Evolutionary conservation across 306 rosid species (phyloP).

Genomic region (Mimosa bimucronata): DNA sequence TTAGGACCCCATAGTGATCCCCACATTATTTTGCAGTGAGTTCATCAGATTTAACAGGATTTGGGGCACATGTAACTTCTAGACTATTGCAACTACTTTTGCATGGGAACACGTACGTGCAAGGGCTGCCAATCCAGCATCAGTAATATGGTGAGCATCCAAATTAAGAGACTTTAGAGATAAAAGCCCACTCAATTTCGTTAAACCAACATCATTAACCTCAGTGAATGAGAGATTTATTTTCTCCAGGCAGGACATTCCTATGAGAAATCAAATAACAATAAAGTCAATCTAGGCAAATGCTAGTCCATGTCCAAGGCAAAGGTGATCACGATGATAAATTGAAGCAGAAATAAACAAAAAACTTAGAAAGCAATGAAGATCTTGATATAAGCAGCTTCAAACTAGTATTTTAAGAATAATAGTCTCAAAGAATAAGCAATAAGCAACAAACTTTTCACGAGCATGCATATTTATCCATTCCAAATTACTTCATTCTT

Average conservation of each 20-base stretch:
- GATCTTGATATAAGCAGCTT: neutral
- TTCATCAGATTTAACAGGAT: constrained; percentile 25
- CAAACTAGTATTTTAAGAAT: neutral
- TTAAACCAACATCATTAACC: constrained; percentile 70
- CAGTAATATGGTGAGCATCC: constrained; percentile 87
- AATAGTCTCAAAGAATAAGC: neutral
- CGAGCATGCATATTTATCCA: neutral
- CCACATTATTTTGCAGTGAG: neutral
- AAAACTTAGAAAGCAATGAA: constrained; percentile 19
- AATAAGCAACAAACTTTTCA: neutral
- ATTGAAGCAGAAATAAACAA: constrained; percentile 10
- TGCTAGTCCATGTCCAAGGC: neutral
- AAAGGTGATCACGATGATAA: constrained; percentile 5
- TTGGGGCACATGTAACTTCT: neutral
- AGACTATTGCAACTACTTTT: constrained; percentile 1
- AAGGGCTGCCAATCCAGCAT: constrained; percentile 78
- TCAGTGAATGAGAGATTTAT: constrained; percentile 85
- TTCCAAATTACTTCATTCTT: neutral
- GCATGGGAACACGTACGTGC: constrained; percentile 56
- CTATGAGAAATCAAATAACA: constrained; percentile 51
- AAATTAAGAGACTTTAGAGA: constrained; percentile 94
- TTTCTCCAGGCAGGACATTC: constrained; percentile 78
- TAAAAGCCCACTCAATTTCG: constrained; percentile 73
- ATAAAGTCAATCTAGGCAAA: constrained; percentile 8
- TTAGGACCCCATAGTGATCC: no score